Conservation (phyloP, 768 basidiomycete genomes). For the Myochromella boudieri region DNA sequence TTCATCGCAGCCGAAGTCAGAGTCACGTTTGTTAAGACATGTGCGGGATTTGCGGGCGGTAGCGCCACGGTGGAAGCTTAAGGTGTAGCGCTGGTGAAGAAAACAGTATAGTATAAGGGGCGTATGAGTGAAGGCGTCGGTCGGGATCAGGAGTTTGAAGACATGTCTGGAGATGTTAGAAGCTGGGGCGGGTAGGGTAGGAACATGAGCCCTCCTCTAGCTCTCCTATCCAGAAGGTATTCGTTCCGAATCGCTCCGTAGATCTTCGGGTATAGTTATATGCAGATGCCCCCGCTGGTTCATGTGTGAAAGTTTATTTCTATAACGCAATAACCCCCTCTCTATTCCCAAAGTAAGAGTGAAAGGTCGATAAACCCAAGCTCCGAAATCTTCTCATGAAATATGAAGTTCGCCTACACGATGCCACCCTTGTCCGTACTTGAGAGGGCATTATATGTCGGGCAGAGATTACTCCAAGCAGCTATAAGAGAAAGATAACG, state of each 20-base stretch:
- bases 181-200: conserved; percentile 52
- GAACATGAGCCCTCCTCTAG: conserved; percentile 42
- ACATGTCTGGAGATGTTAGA: conserved; percentile 45
- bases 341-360: too few relatives aligned
- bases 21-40: conserved; percentile 51
- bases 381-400: too few relatives aligned
- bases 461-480: not conserved
- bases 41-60: conserved; percentile 49
- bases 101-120: conserved; percentile 34
- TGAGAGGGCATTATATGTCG: not conserved
- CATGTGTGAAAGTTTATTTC: not conserved
- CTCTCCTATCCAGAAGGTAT: not conserved
- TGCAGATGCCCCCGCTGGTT: not conserved
- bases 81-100: conserved; percentile 45
- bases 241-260: conserved; percentile 6
- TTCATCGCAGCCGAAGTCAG: conserved; percentile 49
- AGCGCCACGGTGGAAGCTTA: conserved; percentile 42
- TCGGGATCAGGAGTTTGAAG: conserved; percentile 46
- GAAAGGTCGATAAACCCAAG: too few relatives aligned
- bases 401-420: too few relatives aligned
- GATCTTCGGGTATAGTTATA: conserved; percentile 23
- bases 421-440: too few relatives aligned
- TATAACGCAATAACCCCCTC: too few relatives aligned
- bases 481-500: not conserved
- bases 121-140: conserved; percentile 53